Base-by-base conservation (phyloP, 1,284 basidiomycete genomes). In the Fomitiporia mediterranea region DNA sequence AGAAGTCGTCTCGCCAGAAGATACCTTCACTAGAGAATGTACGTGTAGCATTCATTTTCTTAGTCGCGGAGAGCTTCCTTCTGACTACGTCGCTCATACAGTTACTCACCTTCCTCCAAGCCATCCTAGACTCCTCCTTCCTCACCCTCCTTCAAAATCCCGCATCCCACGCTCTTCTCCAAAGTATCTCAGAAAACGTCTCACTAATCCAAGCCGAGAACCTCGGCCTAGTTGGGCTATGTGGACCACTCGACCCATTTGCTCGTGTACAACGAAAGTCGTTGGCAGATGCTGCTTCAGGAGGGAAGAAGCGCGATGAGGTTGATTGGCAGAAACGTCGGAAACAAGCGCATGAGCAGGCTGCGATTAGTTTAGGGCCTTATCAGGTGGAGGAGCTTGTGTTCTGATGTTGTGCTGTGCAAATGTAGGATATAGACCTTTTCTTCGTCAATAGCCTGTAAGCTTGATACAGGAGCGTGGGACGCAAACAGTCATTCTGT, bases 321-420 rank as follows among this genome's bases (percentile, higher is more conserved):
- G 54, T 55, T 30, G 84, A 86, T 65, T 84, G 80, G 83, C 75
- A 76, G 60, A 75, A 77, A 66, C 74, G 79, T 62, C 75, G 72
- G 64, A 84, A 78, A 65, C 68, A 73, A 56, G 72, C 72, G 11
- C 75, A 75, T 50, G 80, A 83, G 60, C 78, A 77, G 61, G 74
- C 74, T 27, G 74, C 71, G 38, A 70, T 82, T 60, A 74, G 73
- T 35, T 71, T 89, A 54, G 84, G 85, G 27, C 63, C 82, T 60
- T 89, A 90, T 67, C 81, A 81, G 66, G 64, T 89, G 59, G 87
- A 90, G 63, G 84, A 88, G 63, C 71, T 89, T 58, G 71, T 79
- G 42, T 65, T 88, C 58, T 86, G 68, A 63, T 17, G 21, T 27
- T 51, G 25, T 56, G 30, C 13, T 30, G 28, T 3, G 19, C 37